Conservation (phyloP, 257 asterid species). For the Solanum clarkiae region DNA sequence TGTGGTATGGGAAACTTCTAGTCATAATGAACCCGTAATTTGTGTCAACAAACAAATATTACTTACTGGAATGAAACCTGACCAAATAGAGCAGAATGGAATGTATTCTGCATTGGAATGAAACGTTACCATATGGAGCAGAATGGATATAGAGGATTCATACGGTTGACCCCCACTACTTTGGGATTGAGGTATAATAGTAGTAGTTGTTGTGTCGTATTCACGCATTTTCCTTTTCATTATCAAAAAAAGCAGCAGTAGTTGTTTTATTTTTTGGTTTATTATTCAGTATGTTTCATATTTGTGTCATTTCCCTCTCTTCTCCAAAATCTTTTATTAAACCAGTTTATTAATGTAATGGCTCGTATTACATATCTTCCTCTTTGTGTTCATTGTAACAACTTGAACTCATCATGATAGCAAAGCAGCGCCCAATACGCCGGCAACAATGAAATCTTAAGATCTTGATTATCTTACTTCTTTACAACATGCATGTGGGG, state of each 20-base stretch:
- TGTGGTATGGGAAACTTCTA: background rate
- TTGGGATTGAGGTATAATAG: background rate
- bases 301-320: background rate
- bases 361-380: background rate
- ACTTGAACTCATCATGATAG: background rate
- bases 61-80: background rate
- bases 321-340: background rate
- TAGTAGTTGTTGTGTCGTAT: background rate
- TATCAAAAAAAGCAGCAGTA: background rate
- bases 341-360: background rate
- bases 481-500: background rate
- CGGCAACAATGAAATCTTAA: no score
- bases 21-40: background rate
- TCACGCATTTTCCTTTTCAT: background rate
- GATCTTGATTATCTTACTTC: background rate
- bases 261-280: background rate
- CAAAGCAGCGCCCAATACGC: no score
- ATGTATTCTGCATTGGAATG: background rate
- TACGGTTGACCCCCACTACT: background rate
- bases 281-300: background rate
- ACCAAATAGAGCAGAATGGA: background rate
- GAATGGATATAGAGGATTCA: background rate
- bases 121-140: background rate
- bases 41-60: background rate
- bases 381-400: background rate